Evolutionary conservation across 164 flowering plant species (phyloP), one percentile per base, ranked within the genome.

Genomic region (Sedum album): DNA sequence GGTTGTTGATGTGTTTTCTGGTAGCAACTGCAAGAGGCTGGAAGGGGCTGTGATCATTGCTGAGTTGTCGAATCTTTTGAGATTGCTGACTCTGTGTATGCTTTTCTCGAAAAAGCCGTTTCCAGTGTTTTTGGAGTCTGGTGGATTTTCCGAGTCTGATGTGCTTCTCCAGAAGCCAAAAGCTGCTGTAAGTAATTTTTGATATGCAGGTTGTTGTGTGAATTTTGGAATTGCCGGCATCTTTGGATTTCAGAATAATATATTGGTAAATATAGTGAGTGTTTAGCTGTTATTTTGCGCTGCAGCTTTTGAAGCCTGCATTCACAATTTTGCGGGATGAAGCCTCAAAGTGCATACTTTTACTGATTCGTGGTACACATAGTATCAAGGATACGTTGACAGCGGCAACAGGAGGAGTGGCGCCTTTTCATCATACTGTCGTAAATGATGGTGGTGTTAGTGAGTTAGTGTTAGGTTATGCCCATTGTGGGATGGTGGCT

Each of bases 401-500:
- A 48, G 97, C 97, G 17, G 98, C 85, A 65, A 94, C 98, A 62
- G 96, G 97, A 67, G 97, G 93, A 4, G 96, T 94, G 73, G 98
- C 87, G 57, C 98, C 98, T 61, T 94, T 94, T 78, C 98, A 94
- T 77, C 97, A 94, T 82, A 85, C 96, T 17, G 87, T 94, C 77
- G 71, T 91, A 76, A 83, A 89, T 79, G 91, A 94, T 78, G 98
- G 98, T 79, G 98, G 98, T 35, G 74, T 94, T 63, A 89, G 89
- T 78, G 86, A 91, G 81, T 72, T 91, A 73, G 81, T 93, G 70
- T 79, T 93, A 76, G 98, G 98, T 55, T 91, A 93, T 76, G 98
- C 98, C 44, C 98, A 91, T 61, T 91, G 94, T 74, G 98, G 98
- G 51, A 93, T 93, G 98, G 96, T 93, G 78, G 98, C 98, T 81